Percentiles rank a stretch among this genome's conserved stretches.
Evolutionary conservation across 169 alveolate species (phyloP).

Genomic region (Babesia caballi): DNA sequence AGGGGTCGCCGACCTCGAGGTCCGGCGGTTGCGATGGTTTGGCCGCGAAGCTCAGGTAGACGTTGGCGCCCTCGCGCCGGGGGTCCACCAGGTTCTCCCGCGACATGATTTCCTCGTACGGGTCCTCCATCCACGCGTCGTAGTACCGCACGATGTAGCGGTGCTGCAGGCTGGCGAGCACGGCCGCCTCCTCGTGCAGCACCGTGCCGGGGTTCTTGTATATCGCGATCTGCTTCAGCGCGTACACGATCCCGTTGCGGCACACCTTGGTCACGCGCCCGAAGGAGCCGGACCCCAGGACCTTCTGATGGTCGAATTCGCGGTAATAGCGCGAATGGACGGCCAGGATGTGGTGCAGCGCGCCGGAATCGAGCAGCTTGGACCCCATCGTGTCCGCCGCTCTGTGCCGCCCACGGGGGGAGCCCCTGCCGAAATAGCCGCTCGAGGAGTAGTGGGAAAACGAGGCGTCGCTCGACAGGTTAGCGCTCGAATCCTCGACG

Average conservation of each 20-base stretch:
- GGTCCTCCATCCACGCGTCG: conserved; percentile 83
- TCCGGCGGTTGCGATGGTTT: not conserved
- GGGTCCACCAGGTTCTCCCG: conserved; percentile 11
- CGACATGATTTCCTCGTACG: conserved; percentile 56
- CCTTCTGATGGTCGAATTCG: conserved; percentile 72
- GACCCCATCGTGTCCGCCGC: not conserved
- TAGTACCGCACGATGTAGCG: conserved; percentile 81
- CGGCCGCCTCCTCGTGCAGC: conserved; percentile 78
- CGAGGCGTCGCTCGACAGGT: not conserved
- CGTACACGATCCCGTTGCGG: conserved; percentile 73
- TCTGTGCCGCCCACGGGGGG: not conserved
- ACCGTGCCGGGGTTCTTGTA: conserved; percentile 32
- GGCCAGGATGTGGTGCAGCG: conserved; percentile 11
- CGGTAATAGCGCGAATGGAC: conserved; percentile 72
- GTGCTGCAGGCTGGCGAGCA: conserved; percentile 81
- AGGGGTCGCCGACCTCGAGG: not conserved
- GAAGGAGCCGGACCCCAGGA: conserved; percentile 81
- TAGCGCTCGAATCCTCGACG: not conserved
- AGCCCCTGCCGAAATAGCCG: not conserved
- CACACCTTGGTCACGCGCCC: conserved; percentile 81
- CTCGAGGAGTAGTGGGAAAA: not conserved
- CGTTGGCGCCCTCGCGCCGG: not conserved
- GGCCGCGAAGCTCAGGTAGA: not conserved
- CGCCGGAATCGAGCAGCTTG: not conserved
- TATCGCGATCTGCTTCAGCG: conserved; percentile 75